Conservation (phyloP, 73 alveolate species). For the Vitrella brassicaformis region DNA sequence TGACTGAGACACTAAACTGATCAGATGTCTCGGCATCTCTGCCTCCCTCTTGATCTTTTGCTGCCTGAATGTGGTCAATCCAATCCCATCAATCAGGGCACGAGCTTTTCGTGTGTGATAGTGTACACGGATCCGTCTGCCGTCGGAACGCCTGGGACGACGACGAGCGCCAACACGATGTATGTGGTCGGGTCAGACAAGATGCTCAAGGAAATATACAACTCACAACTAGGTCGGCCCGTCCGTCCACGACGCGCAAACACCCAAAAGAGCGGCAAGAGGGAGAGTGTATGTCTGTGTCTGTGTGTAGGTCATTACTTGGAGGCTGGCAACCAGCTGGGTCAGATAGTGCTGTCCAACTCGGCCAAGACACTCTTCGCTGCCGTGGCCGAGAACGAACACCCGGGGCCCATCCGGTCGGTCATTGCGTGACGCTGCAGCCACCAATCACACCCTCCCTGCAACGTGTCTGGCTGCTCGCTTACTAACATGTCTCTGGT, state of each 20-base stretch:
- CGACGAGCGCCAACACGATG: conserved; percentile 5
- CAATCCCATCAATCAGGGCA: conserved; percentile 54
- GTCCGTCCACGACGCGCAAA: too few species aligned
- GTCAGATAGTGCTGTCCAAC: conserved; percentile 70
- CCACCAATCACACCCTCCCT: too few species aligned
- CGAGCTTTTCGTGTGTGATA: conserved; percentile 48
- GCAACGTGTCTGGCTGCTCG: too few species aligned
- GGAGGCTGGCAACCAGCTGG: conserved; percentile 59
- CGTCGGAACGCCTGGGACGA: not conserved
- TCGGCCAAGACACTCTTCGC: conserved; percentile 75
- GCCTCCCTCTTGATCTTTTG: too few species aligned
- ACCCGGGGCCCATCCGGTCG: conserved; percentile 55
- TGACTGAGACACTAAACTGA: not conserved
- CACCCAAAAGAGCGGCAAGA: too few species aligned
- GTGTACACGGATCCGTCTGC: conserved; percentile 36
- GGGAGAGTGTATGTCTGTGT: not conserved
- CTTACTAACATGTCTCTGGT: too few species aligned
- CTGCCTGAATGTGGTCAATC: too few species aligned
- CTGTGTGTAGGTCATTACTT: not conserved
- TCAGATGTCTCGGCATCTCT: too few species aligned
- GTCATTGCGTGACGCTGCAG: conserved; percentile 12
- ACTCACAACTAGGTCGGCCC: not conserved
- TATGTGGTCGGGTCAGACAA: conserved; percentile 68
- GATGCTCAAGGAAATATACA: conserved; percentile 44
- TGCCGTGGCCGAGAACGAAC: conserved; percentile 78